phyloP scores from a whole-genome alignment of 306 rosid genomes.

The Rubus parviflorus region DNA sequence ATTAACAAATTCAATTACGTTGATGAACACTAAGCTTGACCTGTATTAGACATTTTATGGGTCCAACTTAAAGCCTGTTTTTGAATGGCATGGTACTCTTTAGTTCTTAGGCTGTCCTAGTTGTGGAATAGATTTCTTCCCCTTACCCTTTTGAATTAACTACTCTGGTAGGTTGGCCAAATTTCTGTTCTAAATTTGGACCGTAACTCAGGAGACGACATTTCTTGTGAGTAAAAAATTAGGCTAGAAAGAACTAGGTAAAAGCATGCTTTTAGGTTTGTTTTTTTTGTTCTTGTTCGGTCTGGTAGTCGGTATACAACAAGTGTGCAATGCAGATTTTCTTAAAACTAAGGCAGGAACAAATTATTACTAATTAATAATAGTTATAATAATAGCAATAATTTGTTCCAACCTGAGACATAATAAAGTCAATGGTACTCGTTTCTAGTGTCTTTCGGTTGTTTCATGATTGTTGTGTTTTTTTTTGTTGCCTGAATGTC shows the following conservation, averaged over 20 bases:
- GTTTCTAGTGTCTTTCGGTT: not conserved
- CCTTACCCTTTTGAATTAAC: not conserved
- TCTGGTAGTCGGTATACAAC: conserved; percentile 5
- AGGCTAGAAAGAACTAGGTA: not conserved
- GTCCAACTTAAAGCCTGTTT: not conserved
- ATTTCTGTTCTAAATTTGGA: not conserved
- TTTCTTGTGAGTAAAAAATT: not conserved
- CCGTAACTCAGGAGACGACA: not conserved
- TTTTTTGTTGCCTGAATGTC: not conserved
- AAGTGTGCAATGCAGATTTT: not conserved
- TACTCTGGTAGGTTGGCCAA: not conserved
- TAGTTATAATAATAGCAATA: not conserved
- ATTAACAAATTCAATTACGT: not conserved
- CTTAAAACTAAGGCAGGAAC: not conserved
- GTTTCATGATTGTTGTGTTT: not conserved
- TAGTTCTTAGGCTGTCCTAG: not conserved
- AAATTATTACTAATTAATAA: not conserved
- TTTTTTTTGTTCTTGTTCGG: not conserved
- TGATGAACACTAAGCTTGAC: not conserved
- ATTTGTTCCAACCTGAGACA: not conserved
- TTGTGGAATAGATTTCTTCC: not conserved
- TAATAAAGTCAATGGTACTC: not conserved
- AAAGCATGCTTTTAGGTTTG: not conserved
- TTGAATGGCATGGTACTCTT: not conserved
- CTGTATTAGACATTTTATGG: not conserved